Evolutionary conservation across 2,329 filamentous ascomycete genomes (phyloP), one percentile per base, ranked within the genome.

Genomic region (Alternaria tenuissima): DNA sequence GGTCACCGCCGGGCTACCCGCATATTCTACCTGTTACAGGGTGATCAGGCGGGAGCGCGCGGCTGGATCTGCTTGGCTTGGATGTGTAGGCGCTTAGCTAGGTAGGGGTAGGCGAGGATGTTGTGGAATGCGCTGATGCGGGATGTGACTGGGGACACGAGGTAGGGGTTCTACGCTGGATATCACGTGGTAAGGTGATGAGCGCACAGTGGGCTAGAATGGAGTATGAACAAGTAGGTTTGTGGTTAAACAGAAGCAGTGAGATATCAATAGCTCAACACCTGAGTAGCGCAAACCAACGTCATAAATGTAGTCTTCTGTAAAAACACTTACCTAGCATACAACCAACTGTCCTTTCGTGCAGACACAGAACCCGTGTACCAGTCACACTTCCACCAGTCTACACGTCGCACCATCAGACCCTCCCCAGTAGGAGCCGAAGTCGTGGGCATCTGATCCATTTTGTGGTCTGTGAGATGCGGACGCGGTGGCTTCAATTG

Each of bases 1-100:
- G 16, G 38, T 20, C n/a, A 39, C 38, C n/a, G 38, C 38, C n/a
- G n/a, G 38, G 18, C 38, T 39, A 20, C 38, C 18, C 7, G 36
- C 52, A 55, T 58, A 67, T 58, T 9, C 43, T 48, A 24, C 36
- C 52, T 36, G 22, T 26, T 52, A 41, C 34, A 18, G 24, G 26
- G 44, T 47, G 44, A 47, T 6, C 30, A 11, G n/a, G 48, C 38
- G 51, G 55, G 52, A 38, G 36, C 36, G 44, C 51, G 55, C 51
- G 26, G 22, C n/a, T 34, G 18, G 20, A 7, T 42, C 6, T 38
- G 36, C 36, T 38, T 38, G 36, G 36, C 36, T 38, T 38, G 36
- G 14, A 36, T 36, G 32, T 6, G 32, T 34, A 20, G 46, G 18
- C 46, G 46, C 46, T 20, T 48, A 48, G 46, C 12, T 18, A 12